Evolutionary conservation across 495 filamentous ascomycete genomes (phyloP).

Genomic region (Aspergillus nanangensis): DNA sequence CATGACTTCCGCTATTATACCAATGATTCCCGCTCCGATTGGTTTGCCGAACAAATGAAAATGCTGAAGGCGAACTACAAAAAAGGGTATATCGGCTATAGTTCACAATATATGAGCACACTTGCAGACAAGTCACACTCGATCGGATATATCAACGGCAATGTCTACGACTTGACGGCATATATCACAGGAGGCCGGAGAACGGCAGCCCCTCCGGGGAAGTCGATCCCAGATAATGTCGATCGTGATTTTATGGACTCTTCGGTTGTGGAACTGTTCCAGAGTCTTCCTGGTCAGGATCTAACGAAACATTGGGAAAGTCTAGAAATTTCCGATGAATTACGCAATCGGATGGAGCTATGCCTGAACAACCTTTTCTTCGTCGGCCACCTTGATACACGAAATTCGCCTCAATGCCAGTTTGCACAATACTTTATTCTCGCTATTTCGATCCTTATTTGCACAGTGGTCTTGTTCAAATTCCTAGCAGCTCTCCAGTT

Average conservation of each 20-base stretch:
- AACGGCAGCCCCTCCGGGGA: conserved; percentile 49
- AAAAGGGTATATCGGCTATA: conserved; percentile 87
- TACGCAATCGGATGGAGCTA: conserved; percentile 65
- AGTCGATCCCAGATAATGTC: conserved; percentile 42
- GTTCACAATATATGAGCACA: conserved; percentile 66
- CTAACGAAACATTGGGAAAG: conserved; percentile 78
- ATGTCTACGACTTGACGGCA: conserved; percentile 87
- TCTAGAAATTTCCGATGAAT: conserved; percentile 48
- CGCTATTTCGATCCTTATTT: conserved; percentile 79
- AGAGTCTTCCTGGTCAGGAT: conserved; percentile 69
- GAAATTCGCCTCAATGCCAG: conserved; percentile 78
- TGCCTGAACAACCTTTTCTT: conserved; percentile 97
- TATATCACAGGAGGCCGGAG: conserved; percentile 76
- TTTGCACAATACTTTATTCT: conserved; percentile 92
- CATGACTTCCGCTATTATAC: conserved; percentile 90
- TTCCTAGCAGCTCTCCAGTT: conserved; percentile 97
- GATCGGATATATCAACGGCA: conserved; percentile 74
- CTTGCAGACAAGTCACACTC: conserved; percentile 51
- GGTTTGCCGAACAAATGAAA: conserved; percentile 84
- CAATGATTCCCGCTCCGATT: conserved; percentile 79
- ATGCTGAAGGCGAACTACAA: conserved; percentile 72
- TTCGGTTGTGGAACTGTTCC: conserved; percentile 71
- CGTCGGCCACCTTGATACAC: conserved; percentile 85
- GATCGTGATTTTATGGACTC: conserved; percentile 80
- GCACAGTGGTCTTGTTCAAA: conserved; percentile 84